Percentiles rank a stretch among this genome's conserved stretches.
Conservation (phyloP, 2,329 filamentous ascomycete species). For the Epichloe hybrida region DNA sequence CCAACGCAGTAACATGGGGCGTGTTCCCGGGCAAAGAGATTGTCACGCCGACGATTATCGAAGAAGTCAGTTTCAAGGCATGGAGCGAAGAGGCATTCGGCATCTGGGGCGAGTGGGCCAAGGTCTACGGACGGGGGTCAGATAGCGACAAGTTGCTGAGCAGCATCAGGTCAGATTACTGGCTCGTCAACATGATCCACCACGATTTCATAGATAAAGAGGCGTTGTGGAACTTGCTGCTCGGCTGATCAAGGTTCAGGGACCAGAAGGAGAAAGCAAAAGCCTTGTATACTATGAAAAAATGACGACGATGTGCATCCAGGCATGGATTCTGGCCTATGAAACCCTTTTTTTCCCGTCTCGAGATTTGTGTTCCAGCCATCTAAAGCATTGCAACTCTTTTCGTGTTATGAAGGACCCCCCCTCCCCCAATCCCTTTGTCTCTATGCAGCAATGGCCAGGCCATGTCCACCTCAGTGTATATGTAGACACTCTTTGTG, state of each 20-base stretch:
- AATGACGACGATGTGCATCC: no score
- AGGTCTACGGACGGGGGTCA: slow-evolving; percentile 64
- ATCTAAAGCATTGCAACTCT: no score
- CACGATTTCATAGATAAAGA: slow-evolving; percentile 61
- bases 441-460: no score
- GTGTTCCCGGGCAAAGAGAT: slow-evolving; percentile 94
- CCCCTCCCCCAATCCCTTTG: no score
- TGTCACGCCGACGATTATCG: slow-evolving; percentile 89
- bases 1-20: slow-evolving; percentile 95
- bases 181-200: slow-evolving; percentile 85
- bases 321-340: no score
- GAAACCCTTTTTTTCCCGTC: no score
- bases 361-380: no score
- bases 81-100: slow-evolving; percentile 95
- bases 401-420: no score
- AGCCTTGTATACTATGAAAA: no score
- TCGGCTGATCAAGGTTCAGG: slow-evolving; percentile 14
- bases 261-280: no score
- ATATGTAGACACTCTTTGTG: no score
- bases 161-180: slow-evolving; percentile 53
- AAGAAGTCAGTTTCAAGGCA: slow-evolving; percentile 82
- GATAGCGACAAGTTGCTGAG: slow-evolving; percentile 60
- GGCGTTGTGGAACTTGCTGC: slow-evolving; percentile 58
- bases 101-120: slow-evolving; percentile 89
- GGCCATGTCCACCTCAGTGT: no score